Evolutionary conservation across 441 rosid species (phyloP).

Genomic region (Pelargonium myrrhifolium): DNA sequence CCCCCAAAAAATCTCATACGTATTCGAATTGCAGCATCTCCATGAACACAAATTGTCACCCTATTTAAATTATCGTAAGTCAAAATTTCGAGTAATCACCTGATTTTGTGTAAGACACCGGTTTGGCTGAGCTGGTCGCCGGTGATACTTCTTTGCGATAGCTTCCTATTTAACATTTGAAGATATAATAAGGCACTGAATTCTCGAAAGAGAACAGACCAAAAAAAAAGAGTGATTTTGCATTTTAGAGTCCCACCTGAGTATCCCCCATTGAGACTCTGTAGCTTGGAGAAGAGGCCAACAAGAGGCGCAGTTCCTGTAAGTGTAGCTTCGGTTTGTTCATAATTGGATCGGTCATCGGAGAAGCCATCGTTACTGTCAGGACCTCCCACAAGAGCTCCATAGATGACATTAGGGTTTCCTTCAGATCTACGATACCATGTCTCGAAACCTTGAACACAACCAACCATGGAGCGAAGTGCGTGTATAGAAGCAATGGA

Average conservation of each 20-base stretch:
- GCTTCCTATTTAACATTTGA: conserved; percentile 17
- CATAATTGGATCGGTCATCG: conserved; percentile 59
- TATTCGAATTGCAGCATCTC: too few relatives aligned
- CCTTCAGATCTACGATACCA: conserved; percentile 56
- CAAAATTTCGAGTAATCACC: conserved; percentile 22
- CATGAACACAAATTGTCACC: too few relatives aligned
- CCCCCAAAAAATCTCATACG: too few relatives aligned
- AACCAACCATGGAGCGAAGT: conserved; percentile 41
- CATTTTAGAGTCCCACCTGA: conserved; percentile 16
- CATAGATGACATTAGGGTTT: conserved; percentile 61
- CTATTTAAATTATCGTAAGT: too few relatives aligned
- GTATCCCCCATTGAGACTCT: conserved; percentile 26
- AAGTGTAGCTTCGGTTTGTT: conserved; percentile 75
- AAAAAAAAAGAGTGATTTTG: not conserved
- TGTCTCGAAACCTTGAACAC: conserved; percentile 64
- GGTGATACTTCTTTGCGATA: conserved; percentile 14
- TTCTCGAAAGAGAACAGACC: not conserved
- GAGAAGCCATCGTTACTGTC: conserved; percentile 55
- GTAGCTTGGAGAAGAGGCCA: conserved; percentile 73
- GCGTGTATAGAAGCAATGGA: conserved; percentile 53
- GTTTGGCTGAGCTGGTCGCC: conserved; percentile 8
- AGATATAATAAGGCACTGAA: too few relatives aligned
- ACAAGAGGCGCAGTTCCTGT: conserved; percentile 62
- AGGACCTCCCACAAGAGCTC: conserved; percentile 91
- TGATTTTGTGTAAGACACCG: conserved; percentile 22